Base-by-base conservation (phyloP, 2,329 filamentous ascomycete genomes). In the Fusarium sp. region DNA sequence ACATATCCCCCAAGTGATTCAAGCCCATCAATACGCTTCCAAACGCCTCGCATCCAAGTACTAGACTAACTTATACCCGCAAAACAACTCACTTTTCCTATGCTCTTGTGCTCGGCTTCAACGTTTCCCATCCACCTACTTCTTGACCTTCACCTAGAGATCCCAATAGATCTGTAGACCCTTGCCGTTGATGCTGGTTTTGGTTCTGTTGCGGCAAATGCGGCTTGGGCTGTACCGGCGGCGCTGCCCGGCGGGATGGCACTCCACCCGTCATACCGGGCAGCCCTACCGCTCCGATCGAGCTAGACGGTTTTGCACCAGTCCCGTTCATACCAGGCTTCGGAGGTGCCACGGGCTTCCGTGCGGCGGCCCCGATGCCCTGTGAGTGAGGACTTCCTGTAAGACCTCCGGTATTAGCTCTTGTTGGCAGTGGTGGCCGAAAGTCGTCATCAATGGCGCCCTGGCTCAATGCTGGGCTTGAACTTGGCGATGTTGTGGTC, bases 41-140 rank as follows among this genome's bases (percentile, higher is more conserved):
- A 56, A 61, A 68, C 72, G 70, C 65, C 72, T 45, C 35, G 59
- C 45, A 68, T 47, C 47, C 47, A 68, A 68, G 25, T 29, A 52
- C 52, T 44, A 54, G 15, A 27, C 31, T 27, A 56, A 27, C 20
- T 33, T 55, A 35, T 35, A 38, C 20, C 57, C 31, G 25, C 46
- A 49, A 68, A 50, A 12, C 42, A 49, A n/a, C n/a, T 35, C 33
- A 56, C 17, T 33, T 41, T 47, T 42, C 17, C 59, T 68, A 74
- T 62, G 72, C 60, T 52, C 73, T 73, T 41, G 77, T 77, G 58
- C 77, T 83, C 31, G 88, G 88, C 76, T 87, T 87, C 75, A 90
- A 74, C 8, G 87, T 86, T 75, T 89, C 86, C 87, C 87, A 90
- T 27, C 85, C 83, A 17, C 85, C 84, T 79, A 88, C 81, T 41